Evolutionary conservation across 305 asterid species (phyloP), one percentile per base, ranked within the genome.

Genomic region (Striga hermonthica): DNA sequence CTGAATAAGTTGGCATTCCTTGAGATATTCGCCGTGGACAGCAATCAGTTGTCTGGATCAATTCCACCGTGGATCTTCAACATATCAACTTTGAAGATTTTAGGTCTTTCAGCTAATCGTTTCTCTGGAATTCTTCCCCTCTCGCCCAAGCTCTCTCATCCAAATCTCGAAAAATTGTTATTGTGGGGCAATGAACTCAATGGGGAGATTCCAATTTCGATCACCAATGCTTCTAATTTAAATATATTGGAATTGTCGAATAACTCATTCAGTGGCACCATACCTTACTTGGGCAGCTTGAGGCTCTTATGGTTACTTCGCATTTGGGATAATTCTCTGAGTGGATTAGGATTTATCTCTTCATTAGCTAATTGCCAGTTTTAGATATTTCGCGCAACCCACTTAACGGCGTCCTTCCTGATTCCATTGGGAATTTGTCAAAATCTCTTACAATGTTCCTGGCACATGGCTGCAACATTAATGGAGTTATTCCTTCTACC

Each of bases 171-270:
- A 39, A 13, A 0, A 15, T 49, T 75, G 4, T 7, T 9, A 31
- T 66, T 82, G 14, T 1, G 4, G 4, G 0, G 1, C 4, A 82
- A 80, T 64, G 57, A 48, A 8, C 72, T 78, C 12, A 67, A 56
- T n/a, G 80, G 86, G 16, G 39, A 11, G 58, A 63, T 81, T 13
- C 80, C 83, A 0, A 44, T 62, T 12, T 76, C 13, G 15, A 63
- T 75, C 11, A 58, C 71, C 60, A 81, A 81, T 68, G 77, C 81
- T 53, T 57, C 87, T 54, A 65, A 65, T 60, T 79, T 84, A 39
- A 7, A 39, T 7, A 2, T 13, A 12, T 57, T 84, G 44, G 49
- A 3, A 39, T 31, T 79, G 54, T 0, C 4, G 1, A 5, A 13
- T 1, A 82, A 79, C 78, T 67, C 50, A 5, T 62, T 80, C 35